Conservation (phyloP, 306 rosid species). For the cucumber (Cucumis sativus) region Cucumber_9930_V3 NC_026655.2:29067501-29068000, state of each 20-base stretch:
- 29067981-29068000: not conserved
- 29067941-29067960: not conserved
- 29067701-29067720: not conserved
- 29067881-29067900: not conserved
- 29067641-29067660: not conserved
- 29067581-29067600: not conserved
- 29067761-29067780: not conserved
- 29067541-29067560: not conserved
- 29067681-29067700: not conserved
- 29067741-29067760: not conserved
- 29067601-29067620: not conserved
- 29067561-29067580: not conserved
- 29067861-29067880: not conserved
- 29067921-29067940: not conserved
- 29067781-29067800: not conserved
- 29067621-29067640: not conserved
- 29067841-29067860: not conserved
- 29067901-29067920: not conserved
- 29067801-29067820: not conserved
- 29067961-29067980: not conserved
- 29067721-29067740: not conserved
- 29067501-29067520: not conserved
- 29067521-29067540: not conserved
- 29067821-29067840: not conserved
- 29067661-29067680: not conserved